These are phyloP conservation scores for Beauveria caledonica DNA, from an alignment of 2,329 filamentous ascomycete genomes.

Conservation along the genomic window DNA sequence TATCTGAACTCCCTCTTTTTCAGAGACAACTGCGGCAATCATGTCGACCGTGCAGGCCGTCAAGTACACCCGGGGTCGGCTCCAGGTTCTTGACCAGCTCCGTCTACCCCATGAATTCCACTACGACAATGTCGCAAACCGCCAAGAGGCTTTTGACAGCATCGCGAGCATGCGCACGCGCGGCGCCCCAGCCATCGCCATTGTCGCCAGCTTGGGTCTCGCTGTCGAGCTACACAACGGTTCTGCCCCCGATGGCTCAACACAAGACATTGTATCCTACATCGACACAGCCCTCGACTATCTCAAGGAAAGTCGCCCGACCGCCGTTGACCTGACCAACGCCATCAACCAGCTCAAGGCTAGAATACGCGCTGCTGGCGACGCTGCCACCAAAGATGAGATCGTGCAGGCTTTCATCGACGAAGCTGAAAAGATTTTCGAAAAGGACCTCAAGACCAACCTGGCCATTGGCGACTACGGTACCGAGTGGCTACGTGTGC, in stretches of 20 bases:
- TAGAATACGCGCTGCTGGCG: conserved; percentile 44
- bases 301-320: conserved; percentile 80
- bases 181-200: conserved; percentile 88
- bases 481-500: conserved; percentile 69
- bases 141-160: conserved; percentile 71
- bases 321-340: conserved; percentile 89
- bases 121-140: conserved; percentile 63
- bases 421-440: conserved; percentile 78
- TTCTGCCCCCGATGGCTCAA: conserved; percentile 31
- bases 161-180: conserved; percentile 74
- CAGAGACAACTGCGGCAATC: conserved; percentile 42
- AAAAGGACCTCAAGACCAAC: conserved; percentile 82
- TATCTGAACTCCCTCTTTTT: neutral
- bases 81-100: conserved; percentile 78
- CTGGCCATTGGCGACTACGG: conserved; percentile 75
- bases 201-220: conserved; percentile 85
- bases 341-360: conserved; percentile 73
- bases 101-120: conserved; percentile 70
- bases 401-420: conserved; percentile 65
- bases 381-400: conserved; percentile 32
- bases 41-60: conserved; percentile 67
- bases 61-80: conserved; percentile 61
- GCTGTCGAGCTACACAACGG: conserved; percentile 71
- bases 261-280: conserved; percentile 56
- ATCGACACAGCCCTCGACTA: conserved; percentile 76